These are phyloP conservation scores for Ichthyophthirius multifiliis DNA, from an alignment of 169 alveolate species.

Conservation along the genomic window DNA sequence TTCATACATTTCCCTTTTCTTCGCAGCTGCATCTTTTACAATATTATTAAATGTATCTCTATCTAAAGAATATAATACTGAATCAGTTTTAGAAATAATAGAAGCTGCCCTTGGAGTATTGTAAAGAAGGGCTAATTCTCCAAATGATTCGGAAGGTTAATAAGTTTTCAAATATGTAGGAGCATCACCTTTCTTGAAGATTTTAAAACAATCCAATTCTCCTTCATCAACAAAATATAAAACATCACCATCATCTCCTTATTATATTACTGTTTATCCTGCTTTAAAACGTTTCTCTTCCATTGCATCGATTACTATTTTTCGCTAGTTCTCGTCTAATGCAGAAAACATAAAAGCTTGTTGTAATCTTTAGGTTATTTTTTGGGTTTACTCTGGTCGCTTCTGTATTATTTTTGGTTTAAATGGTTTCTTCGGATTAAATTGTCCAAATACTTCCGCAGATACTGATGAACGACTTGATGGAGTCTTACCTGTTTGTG, in stretches of 20 bases:
- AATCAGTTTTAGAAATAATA: slow-evolving; percentile 89
- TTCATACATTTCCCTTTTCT: slow-evolving; percentile 93
- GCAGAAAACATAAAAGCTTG: slow-evolving; percentile 64
- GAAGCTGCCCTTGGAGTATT: slow-evolving; percentile 97
- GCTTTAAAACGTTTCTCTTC: slow-evolving; percentile 55
- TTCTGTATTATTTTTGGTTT: slow-evolving; percentile 53
- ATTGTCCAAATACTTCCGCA: slow-evolving; percentile 73
- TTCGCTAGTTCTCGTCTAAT: slow-evolving; percentile 59
- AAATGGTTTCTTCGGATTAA: slow-evolving; percentile 57
- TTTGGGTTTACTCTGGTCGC: slow-evolving; percentile 37
- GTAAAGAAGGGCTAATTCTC: slow-evolving; percentile 96
- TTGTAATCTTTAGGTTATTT: slow-evolving; percentile 45
- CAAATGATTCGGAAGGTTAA: slow-evolving; percentile 38
- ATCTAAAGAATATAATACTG: slow-evolving; percentile 91
- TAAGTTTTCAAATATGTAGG: slow-evolving; percentile 43
- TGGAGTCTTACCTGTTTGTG: too few species aligned
- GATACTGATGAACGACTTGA: slow-evolving; percentile 64
- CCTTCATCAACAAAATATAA: slow-evolving; percentile 92
- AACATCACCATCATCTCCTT: slow-evolving; percentile 96
- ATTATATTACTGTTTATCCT: slow-evolving; percentile 87
- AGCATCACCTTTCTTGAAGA: slow-evolving; percentile 62
- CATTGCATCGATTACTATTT: slow-evolving; percentile 80
- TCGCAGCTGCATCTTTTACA: slow-evolving; percentile 92
- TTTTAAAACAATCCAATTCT: slow-evolving; percentile 81
- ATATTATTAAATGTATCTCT: slow-evolving; percentile 94